Base-by-base conservation (phyloP, 768 basidiomycete genomes). In the Trametes elegans region DNA sequence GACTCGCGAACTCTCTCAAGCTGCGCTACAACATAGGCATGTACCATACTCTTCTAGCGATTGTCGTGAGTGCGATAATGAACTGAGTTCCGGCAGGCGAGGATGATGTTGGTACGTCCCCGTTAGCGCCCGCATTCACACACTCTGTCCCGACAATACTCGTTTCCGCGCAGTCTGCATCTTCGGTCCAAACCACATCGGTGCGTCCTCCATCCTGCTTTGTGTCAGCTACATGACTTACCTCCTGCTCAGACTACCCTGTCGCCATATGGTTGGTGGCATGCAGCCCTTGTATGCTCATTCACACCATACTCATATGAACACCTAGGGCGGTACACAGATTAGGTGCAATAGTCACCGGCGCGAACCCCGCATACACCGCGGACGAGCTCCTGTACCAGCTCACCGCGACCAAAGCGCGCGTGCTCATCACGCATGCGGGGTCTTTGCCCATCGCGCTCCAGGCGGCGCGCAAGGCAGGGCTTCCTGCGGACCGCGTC, bases 281-380 rank as follows among this genome's bases (percentile, higher is more conserved):
- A 26, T 1, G 13, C 14, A 0, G 13, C 23, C n/a, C 14, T 11
- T 18, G 19, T 24, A 8, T 40, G 48, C 51, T 13, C 19, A 27
- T 13, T 27, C 19, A 11, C 16, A 9, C 23, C 39, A 9, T 46
- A 7, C 27, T 6, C n/a, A 40, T 6, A 39, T 29, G 7, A 3
- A 24, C 21, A 9, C 23, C 24, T 41, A 68, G 67, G 76, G 83
- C 83, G 2, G 69, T 72, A 7, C 84, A 86, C 60, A 72, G 75
- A 53, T 72, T 85, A 14, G 83, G 83, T 10, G 82, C 73, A 9
- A 74, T 81, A 34, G 74, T 84, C 52, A 81, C 82, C 2, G 60
- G 65, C 26, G 67, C 69, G 21, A 71, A 71, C 45, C 70, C 70
- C 1, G 55, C 65, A 4, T 70, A 70, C 52, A 66, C 67, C 11